A percentile compares a stretch with the other conserved stretches of the same genome.
Conservation (phyloP, 2,329 filamentous ascomycete species). For the Raffaelea arxii region DNA sequence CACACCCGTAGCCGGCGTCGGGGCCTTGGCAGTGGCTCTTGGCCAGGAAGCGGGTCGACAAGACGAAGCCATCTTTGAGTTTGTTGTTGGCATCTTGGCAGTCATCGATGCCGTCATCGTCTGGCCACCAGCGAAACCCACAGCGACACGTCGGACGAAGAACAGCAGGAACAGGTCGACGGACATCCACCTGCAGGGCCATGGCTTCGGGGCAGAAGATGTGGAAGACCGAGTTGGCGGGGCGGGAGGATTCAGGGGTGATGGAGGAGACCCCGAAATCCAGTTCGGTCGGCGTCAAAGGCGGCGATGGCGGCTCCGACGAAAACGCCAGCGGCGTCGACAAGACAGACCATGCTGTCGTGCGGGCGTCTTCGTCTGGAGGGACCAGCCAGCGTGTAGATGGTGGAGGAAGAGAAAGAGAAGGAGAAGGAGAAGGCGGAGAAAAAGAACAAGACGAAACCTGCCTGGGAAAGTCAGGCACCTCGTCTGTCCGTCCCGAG, state of each 20-base stretch:
- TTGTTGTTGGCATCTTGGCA: not conserved
- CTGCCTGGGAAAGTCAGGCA: not conserved
- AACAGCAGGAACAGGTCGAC: constrained; percentile 18
- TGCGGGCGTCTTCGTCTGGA: constrained; percentile 15
- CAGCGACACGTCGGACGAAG: constrained; percentile 21
- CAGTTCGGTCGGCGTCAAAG: constrained; percentile 10
- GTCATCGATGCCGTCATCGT: not conserved
- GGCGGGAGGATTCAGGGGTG: constrained; percentile 8
- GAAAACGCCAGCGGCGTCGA: constrained; percentile 17
- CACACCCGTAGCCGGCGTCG: constrained; percentile 24
- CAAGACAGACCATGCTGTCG: constrained; percentile 16
- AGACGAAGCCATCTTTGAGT: constrained; percentile 28
- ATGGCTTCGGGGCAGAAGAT: constrained; percentile 30
- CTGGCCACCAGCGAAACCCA: constrained; percentile 24
- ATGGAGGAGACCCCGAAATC: not conserved
- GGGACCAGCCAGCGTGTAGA: constrained; percentile 10
- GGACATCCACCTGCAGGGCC: constrained; percentile 26
- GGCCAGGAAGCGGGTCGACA: constrained; percentile 28
- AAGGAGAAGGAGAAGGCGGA: not conserved
- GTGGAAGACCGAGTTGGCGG: constrained; percentile 28
- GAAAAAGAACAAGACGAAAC: not conserved
- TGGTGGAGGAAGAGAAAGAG: not conserved
- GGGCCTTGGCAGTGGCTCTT: constrained; percentile 26
- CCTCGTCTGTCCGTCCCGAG: constrained; percentile 18
- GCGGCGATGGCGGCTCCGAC: constrained; percentile 17